Evolutionary conservation across 441 rosid genomes (phyloP).

Genomic region (Syzygium malaccense): DNA sequence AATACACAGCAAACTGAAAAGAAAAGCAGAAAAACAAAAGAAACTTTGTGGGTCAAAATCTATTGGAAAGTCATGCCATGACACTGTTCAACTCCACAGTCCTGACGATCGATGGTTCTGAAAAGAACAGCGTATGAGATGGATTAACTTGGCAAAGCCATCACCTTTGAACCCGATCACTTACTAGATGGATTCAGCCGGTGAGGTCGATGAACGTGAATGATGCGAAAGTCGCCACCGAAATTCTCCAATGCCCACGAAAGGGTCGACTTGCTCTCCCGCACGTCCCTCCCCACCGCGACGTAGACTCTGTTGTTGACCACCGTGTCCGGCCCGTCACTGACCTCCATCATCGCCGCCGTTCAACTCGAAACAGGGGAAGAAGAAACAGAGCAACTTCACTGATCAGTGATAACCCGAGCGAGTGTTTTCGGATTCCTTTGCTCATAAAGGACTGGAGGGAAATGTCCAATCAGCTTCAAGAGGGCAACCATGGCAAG

Average conservation of each 20-base stretch:
- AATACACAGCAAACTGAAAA: background rate
- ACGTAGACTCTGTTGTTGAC: conserved; percentile 9
- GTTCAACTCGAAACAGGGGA: background rate
- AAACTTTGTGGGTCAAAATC: background rate
- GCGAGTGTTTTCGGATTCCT: background rate
- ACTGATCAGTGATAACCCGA: background rate
- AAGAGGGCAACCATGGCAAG: background rate
- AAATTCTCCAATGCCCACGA: conserved; percentile 6
- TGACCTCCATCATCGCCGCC: background rate
- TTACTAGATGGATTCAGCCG: background rate
- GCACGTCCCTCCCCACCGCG: conserved; percentile 9
- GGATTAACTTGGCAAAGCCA: background rate
- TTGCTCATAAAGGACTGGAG: background rate
- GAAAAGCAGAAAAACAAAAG: background rate
- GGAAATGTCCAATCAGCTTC: background rate
- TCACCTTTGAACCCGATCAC: background rate
- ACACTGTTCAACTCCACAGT: background rate
- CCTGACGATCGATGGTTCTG: background rate
- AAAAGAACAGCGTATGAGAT: background rate
- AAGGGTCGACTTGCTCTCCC: conserved; percentile 1
- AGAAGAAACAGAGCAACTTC: background rate
- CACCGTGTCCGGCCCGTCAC: background rate
- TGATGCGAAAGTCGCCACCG: conserved; percentile 8
- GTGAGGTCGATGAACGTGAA: conserved; percentile 2
- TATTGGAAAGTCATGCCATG: background rate